A percentile compares a stretch with the other conserved stretches of the same genome.
Conservation (phyloP, 2,329 filamentous ascomycete species). For the Penicillium oxalicum region DNA sequence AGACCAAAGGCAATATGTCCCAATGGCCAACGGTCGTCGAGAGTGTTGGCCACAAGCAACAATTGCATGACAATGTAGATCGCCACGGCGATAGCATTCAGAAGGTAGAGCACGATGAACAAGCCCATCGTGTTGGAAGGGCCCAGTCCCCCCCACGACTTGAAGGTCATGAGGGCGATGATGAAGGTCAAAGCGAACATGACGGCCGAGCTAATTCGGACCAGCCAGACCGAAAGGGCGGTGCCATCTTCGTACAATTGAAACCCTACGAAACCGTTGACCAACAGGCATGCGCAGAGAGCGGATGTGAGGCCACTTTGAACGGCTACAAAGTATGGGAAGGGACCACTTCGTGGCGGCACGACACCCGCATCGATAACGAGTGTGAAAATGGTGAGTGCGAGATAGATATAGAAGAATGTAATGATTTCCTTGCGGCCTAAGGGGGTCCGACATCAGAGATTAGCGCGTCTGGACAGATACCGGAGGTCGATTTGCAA, state of each 20-base stretch:
- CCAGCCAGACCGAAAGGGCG: conserved; percentile 83
- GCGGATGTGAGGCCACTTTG: conserved; percentile 83
- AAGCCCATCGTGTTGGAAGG: conserved; percentile 82
- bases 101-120: conserved; percentile 84
- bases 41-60: conserved; percentile 77
- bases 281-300: conserved; percentile 78
- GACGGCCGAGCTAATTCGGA: conserved; percentile 68
- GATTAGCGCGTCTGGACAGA: conserved; percentile 2
- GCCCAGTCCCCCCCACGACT: conserved; percentile 76
- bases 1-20: conserved; percentile 86
- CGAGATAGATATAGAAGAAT: conserved; percentile 96
- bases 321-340: conserved; percentile 84
- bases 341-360: conserved; percentile 70
- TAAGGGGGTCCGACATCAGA: conserved; percentile 22
- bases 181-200: conserved; percentile 86
- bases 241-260: conserved; percentile 98
- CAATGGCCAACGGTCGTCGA: conserved; percentile 92
- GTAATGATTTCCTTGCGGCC: conserved; percentile 68
- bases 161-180: conserved; percentile 86
- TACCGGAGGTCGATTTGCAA: neutral
- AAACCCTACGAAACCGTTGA: conserved; percentile 98
- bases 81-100: conserved; percentile 80
- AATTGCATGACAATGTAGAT: conserved; percentile 85
- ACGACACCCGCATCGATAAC: conserved; percentile 89
- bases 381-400: conserved; percentile 81